Conservation (phyloP, 2,329 filamentous ascomycete genomes). For the Stromatinia cepivora region DNA sequence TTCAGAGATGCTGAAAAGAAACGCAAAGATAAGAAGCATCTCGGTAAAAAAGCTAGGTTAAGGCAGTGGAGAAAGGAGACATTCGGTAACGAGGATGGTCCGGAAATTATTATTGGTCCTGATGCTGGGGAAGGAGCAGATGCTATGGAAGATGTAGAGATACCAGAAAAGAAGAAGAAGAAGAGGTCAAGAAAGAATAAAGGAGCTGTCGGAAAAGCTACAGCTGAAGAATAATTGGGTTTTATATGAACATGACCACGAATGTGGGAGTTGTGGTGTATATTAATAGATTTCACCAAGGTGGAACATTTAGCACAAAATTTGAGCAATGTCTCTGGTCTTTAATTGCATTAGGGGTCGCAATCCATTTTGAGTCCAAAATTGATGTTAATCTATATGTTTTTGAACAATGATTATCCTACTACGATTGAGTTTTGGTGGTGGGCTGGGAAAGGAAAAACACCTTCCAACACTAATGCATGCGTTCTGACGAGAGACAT, state of each 20-base stretch:
- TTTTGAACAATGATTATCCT: background rate
- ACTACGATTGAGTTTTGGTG: background rate
- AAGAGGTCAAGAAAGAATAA: constrained; percentile 51
- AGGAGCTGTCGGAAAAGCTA: constrained; percentile 20
- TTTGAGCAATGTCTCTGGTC: constrained; percentile 7
- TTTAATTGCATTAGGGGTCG: background rate
- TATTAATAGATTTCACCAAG: constrained; percentile 17
- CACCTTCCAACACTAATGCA: constrained; percentile 4
- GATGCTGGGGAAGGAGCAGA: constrained; percentile 33
- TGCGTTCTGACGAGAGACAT: constrained; percentile 15
- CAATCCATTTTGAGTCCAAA: background rate
- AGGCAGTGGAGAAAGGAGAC: constrained; percentile 76
- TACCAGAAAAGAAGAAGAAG: constrained; percentile 50
- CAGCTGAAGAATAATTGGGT: constrained; percentile 6
- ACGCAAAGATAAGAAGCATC: constrained; percentile 78
- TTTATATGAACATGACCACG: background rate
- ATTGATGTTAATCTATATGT: background rate
- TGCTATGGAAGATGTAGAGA: constrained; percentile 36
- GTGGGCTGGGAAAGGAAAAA: background rate
- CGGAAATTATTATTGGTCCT: constrained; percentile 38
- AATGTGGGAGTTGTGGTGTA: constrained; percentile 4
- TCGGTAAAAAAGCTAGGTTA: constrained; percentile 90
- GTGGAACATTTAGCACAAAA: background rate
- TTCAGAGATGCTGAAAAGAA: constrained; percentile 91
- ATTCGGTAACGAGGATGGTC: constrained; percentile 54